These are phyloP conservation scores for Hyaloperonospora arabidopsidis DNA, from an alignment of 352 stramenopile genomes.

Conservation along the genomic window DNA sequence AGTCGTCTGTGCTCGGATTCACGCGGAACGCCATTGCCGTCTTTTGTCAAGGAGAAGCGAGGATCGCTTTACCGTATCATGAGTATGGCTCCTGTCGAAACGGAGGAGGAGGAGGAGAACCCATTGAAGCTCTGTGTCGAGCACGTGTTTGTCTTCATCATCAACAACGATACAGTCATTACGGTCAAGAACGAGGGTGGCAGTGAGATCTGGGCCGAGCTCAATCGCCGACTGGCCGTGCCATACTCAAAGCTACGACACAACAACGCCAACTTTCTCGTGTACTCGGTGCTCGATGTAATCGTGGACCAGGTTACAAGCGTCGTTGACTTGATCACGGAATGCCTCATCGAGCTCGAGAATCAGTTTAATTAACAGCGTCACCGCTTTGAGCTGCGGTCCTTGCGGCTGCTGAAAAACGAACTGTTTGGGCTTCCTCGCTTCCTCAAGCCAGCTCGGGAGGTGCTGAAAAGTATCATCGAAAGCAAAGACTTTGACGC, in stretches of 20 bases:
- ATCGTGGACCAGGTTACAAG: slow-evolving; percentile 79
- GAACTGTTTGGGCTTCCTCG: slow-evolving; percentile 69
- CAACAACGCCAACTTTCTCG: slow-evolving; percentile 83
- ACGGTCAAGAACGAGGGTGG: slow-evolving; percentile 69
- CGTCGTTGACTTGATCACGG: slow-evolving; percentile 69
- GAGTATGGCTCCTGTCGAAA: slow-evolving; percentile 15
- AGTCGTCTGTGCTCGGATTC: slow-evolving; percentile 9
- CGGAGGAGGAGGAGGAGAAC: slow-evolving; percentile 41
- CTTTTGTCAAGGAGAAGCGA: slow-evolving; percentile 44
- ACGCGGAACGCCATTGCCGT: slow-evolving; percentile 20
- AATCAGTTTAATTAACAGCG: slow-evolving; percentile 56
- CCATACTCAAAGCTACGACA: slow-evolving; percentile 86
- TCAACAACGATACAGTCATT: slow-evolving; percentile 77
- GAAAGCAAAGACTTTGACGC: slow-evolving; percentile 78
- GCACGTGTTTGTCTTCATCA: slow-evolving; percentile 78
- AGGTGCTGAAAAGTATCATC: slow-evolving; percentile 80
- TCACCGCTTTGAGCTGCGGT: slow-evolving; percentile 67
- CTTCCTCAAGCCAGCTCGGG: slow-evolving; percentile 69
- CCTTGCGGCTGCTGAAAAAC: slow-evolving; percentile 66
- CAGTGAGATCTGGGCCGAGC: slow-evolving; percentile 62
- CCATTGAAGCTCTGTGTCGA: slow-evolving; percentile 74
- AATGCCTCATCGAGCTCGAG: slow-evolving; percentile 72
- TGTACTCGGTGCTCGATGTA: slow-evolving; percentile 82
- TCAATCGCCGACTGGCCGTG: slow-evolving; percentile 66
- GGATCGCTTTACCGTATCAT: slow-evolving; percentile 17